Conservation (phyloP, 805 yeast genomes). For the Kazachstania bromeliacearum region DNA sequence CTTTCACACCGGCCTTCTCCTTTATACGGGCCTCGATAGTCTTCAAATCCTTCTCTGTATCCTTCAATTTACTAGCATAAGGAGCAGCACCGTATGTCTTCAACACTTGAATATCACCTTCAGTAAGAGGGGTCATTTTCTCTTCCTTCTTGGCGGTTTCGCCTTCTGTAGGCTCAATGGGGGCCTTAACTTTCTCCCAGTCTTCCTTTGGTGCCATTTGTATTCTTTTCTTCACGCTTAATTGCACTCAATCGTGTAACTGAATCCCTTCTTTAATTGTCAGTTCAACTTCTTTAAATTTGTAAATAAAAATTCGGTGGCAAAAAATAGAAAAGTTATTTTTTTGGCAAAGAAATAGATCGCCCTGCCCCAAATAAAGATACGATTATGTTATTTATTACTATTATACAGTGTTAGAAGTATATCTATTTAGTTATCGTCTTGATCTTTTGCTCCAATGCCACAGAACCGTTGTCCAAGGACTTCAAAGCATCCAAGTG, state of each 20-base stretch:
- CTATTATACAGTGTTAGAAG: background rate
- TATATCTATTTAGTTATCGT: slow-evolving; percentile 12
- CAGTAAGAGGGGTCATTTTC: slow-evolving; percentile 77
- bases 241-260: background rate
- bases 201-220: slow-evolving; percentile 92
- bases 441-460: slow-evolving; percentile 57
- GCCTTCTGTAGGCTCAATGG: slow-evolving; percentile 54
- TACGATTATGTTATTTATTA: background rate
- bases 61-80: slow-evolving; percentile 71
- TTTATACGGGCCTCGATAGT: slow-evolving; percentile 79
- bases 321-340: background rate
- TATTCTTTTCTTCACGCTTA: background rate
- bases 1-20: slow-evolving; percentile 89
- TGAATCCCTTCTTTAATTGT: background rate
- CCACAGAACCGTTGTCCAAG: slow-evolving; percentile 65
- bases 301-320: slow-evolving; percentile 1
- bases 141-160: slow-evolving; percentile 52
- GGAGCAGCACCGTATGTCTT: slow-evolving; percentile 98
- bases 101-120: slow-evolving; percentile 94
- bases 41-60: slow-evolving; percentile 78
- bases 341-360: background rate
- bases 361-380: background rate
- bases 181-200: slow-evolving; percentile 95
- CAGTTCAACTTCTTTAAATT: background rate
- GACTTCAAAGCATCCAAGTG: slow-evolving; percentile 86